Conservation (phyloP, 192 early-diverging fungal species). For the Coemansia brasiliensis region DNA sequence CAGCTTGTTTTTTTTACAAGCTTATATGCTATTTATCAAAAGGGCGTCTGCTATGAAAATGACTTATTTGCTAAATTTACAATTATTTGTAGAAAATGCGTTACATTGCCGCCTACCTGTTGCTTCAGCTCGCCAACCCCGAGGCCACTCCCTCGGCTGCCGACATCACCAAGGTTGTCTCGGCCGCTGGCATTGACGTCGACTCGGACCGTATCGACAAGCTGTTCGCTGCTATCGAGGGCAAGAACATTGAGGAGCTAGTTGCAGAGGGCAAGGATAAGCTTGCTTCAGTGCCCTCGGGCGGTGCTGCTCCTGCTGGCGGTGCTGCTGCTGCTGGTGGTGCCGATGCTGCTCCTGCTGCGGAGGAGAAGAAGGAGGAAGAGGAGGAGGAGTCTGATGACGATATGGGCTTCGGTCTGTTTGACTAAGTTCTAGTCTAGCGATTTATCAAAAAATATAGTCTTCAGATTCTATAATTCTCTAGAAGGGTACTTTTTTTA, state of each 20-base stretch:
- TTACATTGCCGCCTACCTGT: slow-evolving; percentile 97
- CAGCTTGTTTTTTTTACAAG: too few species aligned
- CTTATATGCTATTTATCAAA: too few species aligned
- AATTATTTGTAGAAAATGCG: slow-evolving; percentile 72
- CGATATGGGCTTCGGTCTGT: slow-evolving; percentile 98
- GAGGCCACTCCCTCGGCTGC: slow-evolving; percentile 70
- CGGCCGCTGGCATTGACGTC: slow-evolving; percentile 88
- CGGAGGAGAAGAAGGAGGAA: slow-evolving; percentile 54
- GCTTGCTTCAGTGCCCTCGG: slow-evolving; percentile 91
- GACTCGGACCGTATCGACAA: slow-evolving; percentile 77
- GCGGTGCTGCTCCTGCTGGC: slow-evolving; percentile 75
- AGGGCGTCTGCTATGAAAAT: not conserved
- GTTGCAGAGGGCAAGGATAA: slow-evolving; percentile 89
- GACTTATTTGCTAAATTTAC: slow-evolving; percentile 1
- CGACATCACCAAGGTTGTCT: slow-evolving; percentile 80
- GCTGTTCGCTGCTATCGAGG: slow-evolving; percentile 81
- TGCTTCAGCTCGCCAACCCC: slow-evolving; percentile 87
- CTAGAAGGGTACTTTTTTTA: too few species aligned
- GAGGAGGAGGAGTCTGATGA: slow-evolving; percentile 87
- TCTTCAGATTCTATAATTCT: too few species aligned
- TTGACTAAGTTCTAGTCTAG: slow-evolving; percentile 70
- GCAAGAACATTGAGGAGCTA: slow-evolving; percentile 89
- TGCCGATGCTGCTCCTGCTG: slow-evolving; percentile 67
- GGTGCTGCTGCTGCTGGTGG: slow-evolving; percentile 66
- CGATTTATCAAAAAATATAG: too few species aligned